Percentiles rank a stretch among this genome's conserved stretches.
Evolutionary conservation across 441 rosid genomes (phyloP).

Genomic region (Biscutella auriculata): DNA sequence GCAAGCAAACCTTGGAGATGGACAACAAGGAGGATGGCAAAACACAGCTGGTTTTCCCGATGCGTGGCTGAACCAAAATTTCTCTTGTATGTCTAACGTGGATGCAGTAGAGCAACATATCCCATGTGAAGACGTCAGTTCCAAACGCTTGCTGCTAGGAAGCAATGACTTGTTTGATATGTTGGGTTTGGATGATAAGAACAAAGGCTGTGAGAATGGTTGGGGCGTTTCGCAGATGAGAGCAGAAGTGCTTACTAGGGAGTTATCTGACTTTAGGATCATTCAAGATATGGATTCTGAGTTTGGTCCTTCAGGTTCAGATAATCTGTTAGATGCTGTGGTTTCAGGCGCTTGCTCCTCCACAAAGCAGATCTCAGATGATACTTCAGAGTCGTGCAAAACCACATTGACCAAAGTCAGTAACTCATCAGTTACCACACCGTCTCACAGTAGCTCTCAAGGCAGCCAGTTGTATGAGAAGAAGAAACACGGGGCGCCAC

Average conservation of each 20-base stretch:
- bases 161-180: conserved; percentile 79
- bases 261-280: conserved; percentile 25
- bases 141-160: conserved; percentile 21
- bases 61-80: conserved; percentile 36
- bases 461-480: conserved; percentile 13
- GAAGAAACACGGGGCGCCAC: conserved; percentile 19
- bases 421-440: conserved; percentile 40
- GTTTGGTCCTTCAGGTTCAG: conserved; percentile 31
- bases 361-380: conserved; percentile 62
- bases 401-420: conserved; percentile 56
- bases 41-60: conserved; percentile 16
- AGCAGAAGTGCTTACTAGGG: conserved; percentile 27
- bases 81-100: conserved; percentile 24
- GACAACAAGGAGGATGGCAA: conserved; percentile 17
- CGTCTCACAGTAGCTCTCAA: conserved; percentile 32
- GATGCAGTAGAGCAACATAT: conserved; percentile 32
- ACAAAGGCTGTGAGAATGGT: conserved; percentile 30
- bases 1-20: conserved; percentile 18
- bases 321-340: conserved; percentile 86
- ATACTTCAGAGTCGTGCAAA: conserved; percentile 45
- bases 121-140: conserved; percentile 25
- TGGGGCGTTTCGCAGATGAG: conserved; percentile 24
- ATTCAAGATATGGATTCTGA: conserved; percentile 29
- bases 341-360: conserved; percentile 51
- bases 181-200: conserved; percentile 65